Evolutionary conservation across 2,329 filamentous ascomycete genomes (phyloP).

Genomic region (Aspergillus sp.): DNA sequence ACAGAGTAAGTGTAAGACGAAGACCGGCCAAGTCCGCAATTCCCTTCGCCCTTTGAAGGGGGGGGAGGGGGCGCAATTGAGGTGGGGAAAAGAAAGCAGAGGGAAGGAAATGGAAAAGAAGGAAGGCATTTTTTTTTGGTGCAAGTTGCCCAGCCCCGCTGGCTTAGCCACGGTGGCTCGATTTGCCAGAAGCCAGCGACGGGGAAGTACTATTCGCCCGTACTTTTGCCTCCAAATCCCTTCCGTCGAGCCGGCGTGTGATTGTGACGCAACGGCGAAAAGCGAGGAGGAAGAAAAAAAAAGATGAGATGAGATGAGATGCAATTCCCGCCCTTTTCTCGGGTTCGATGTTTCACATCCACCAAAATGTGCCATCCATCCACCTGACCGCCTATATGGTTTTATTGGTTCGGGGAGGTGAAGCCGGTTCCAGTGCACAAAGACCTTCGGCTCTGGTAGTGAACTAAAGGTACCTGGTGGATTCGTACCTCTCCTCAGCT

Average conservation of each 20-base stretch:
- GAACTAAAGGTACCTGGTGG: not conserved
- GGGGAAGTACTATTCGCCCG: not conserved
- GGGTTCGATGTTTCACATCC: conserved; percentile 7
- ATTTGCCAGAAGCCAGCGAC: not conserved
- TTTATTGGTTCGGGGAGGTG: conserved; percentile 4
- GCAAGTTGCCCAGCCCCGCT: not conserved
- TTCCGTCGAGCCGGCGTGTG: not conserved
- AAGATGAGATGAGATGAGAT: not conserved
- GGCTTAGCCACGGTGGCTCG: conserved; percentile 1
- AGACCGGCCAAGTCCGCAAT: not conserved
- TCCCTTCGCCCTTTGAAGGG: not conserved
- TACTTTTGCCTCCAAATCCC: conserved; percentile 1
- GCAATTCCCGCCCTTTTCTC: not conserved
- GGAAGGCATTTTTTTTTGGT: not conserved
- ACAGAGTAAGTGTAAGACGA: too few relatives aligned
- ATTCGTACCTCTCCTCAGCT: not conserved
- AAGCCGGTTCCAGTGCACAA: conserved; percentile 2
- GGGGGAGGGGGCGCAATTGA: not conserved
- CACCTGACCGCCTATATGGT: not conserved
- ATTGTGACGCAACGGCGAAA: not conserved
- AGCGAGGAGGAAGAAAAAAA: not conserved
- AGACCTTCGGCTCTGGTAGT: not conserved
- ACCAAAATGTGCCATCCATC: not conserved
- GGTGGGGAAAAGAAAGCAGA: not conserved
- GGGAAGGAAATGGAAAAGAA: not conserved